A percentile compares a stretch with the other conserved stretches of the same genome.
phyloP scores from a whole-genome alignment of 2,329 filamentous ascomycete species.

The Cytospora piceae region DNA sequence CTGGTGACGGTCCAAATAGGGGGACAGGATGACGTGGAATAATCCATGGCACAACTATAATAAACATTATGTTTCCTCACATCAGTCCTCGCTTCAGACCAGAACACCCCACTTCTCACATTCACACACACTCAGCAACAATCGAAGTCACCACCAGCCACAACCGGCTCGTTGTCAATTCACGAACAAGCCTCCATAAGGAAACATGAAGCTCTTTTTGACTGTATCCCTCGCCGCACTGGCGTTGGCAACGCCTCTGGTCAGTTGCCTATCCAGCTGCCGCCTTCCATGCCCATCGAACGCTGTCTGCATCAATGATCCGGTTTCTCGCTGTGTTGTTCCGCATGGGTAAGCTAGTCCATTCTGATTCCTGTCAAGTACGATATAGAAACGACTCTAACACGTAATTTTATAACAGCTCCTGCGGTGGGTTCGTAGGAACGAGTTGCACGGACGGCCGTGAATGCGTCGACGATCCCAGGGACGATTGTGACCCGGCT shows the following conservation, averaged over 20 bases:
- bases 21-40: background rate
- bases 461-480: slow-evolving; percentile 47
- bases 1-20: background rate
- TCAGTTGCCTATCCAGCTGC: background rate
- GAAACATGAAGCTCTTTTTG: background rate
- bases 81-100: background rate
- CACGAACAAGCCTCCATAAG: background rate
- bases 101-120: background rate
- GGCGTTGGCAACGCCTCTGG: background rate
- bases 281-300: slow-evolving; percentile 4
- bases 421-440: slow-evolving; percentile 18
- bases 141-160: background rate
- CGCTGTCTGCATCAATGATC: slow-evolving; percentile 23
- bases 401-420: background rate
- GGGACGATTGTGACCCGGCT: slow-evolving; percentile 45
- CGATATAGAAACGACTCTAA: background rate
- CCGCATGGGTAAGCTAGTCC: slow-evolving; percentile 7
- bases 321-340: slow-evolving; percentile 11
- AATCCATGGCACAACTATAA: background rate
- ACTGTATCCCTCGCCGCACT: background rate
- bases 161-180: background rate
- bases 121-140: background rate
- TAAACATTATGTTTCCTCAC: background rate
- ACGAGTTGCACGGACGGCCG: background rate
- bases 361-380: no score